Base-by-base conservation (phyloP, 1,284 basidiomycete species). In the Quambalaria eucalypti region DNA sequence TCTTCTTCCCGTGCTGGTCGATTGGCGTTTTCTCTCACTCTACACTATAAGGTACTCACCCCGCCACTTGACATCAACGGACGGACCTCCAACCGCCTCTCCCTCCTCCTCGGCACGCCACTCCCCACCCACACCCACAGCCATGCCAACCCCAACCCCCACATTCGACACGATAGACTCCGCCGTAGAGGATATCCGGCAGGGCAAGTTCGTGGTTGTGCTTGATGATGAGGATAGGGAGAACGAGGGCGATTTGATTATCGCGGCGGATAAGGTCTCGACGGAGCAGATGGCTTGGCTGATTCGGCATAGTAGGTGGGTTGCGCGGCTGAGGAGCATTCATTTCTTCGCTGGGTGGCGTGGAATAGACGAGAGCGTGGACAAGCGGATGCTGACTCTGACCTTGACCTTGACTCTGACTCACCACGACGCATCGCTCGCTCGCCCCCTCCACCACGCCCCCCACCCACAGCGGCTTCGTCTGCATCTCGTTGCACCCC, bases 261-360 rank as follows among this genome's bases (percentile, higher is more conserved):
- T 69, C 31, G 58, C 73, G 9, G 73, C 71, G 0, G 54, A 62
- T 19, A 59, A 52, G n/a, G 62, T 88, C 63, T 90, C 90, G 21
- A 89, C 89, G 0, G 87, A 95, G 77, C 89, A 93, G 70, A 96
- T 99, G 93, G 95, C 95, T 1, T 99, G 90, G 90, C 88, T 99
- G 82, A 91, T 99, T 76, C 86, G 87, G 74, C 86, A 93, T 78
- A 90, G 68, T 2, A 57, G 52, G 59, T 58, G 47, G 23, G 58
- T 44, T 4, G 14, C 2, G 3, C 4, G 12, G 7, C 7, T n/a
- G n/a, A n/a, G n/a, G n/a, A 39, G 36, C 36, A 5, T 4, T 39
- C 36, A 39, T 12, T 3, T 14, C 21, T 12, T 21, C 10, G 4
- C 36, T 10, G 3, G 36, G 21, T 21, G 21, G 16, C 16, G 36